These are phyloP conservation scores for Aureobasidium sp. DNA, from an alignment of 2,329 filamentous ascomycete species.

Conservation along the genomic window DNA sequence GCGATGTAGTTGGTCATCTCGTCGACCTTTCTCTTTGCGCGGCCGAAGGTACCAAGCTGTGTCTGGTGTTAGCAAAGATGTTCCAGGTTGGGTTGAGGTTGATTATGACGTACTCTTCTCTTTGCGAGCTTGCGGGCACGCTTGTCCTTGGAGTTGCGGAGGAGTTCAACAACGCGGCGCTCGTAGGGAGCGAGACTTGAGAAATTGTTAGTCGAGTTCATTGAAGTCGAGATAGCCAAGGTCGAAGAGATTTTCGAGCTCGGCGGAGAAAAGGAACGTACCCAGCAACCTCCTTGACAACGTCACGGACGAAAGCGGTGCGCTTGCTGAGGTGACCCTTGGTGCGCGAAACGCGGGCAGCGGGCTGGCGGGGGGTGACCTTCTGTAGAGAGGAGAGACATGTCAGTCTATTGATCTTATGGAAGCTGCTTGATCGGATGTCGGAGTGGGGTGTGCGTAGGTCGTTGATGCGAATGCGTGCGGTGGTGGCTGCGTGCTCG, in stretches of 20 bases:
- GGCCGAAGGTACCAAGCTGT: slow-evolving; percentile 94
- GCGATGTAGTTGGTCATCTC: slow-evolving; percentile 97
- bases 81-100: slow-evolving; percentile 18
- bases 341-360: slow-evolving; percentile 53
- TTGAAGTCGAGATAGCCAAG: slow-evolving; percentile 15
- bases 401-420: slow-evolving; percentile 15
- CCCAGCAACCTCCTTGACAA: slow-evolving; percentile 98
- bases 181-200: slow-evolving; percentile 54
- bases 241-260: not conserved
- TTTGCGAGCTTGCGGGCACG: slow-evolving; percentile 97
- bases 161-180: slow-evolving; percentile 96
- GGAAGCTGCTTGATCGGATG: not conserved
- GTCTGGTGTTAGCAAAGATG: not conserved
- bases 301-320: slow-evolving; percentile 91
- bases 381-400: slow-evolving; percentile 28
- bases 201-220: slow-evolving; percentile 8
- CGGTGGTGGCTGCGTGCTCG: not conserved
- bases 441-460: not conserved
- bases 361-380: slow-evolving; percentile 44
- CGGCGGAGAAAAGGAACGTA: slow-evolving; percentile 42
- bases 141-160: slow-evolving; percentile 99
- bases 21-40: slow-evolving; percentile 99
- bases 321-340: slow-evolving; percentile 97
- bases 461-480: not conserved
- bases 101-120: slow-evolving; percentile 70